phyloP scores from a whole-genome alignment of 768 basidiomycete genomes.

The Lentinula detonsa region DNA sequence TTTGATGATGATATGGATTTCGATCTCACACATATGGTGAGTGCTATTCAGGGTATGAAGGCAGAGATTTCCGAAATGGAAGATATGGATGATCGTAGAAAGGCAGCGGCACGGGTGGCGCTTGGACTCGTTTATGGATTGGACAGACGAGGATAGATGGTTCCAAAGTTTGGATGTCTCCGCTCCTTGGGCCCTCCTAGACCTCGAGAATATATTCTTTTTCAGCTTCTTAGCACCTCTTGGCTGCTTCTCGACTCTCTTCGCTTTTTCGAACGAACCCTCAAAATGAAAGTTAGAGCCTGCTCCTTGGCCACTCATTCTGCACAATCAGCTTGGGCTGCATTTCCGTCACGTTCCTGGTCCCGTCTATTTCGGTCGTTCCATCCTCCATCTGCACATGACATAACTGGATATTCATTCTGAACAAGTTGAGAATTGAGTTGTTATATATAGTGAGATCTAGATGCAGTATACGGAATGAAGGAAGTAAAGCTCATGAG shows the following conservation, averaged over 20 bases:
- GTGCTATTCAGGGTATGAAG: slow-evolving; percentile 62
- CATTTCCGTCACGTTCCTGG: neutral
- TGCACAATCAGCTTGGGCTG: neutral
- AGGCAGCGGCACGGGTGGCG: slow-evolving; percentile 67
- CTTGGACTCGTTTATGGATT: slow-evolving; percentile 70
- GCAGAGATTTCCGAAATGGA: slow-evolving; percentile 66
- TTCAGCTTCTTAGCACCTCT: neutral
- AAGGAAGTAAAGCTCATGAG: neutral
- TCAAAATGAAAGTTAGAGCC: neutral
- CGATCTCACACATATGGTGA: slow-evolving; percentile 57
- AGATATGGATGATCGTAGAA: slow-evolving; percentile 55
- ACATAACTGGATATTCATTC: neutral
- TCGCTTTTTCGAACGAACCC: neutral
- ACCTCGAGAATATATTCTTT: neutral
- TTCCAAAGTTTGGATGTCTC: neutral
- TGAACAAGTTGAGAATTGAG: neutral
- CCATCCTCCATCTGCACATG: neutral
- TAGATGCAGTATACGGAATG: neutral
- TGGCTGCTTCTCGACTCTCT: neutral
- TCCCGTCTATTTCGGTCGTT: neutral
- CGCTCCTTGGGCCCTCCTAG: neutral
- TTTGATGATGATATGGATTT: slow-evolving; percentile 41
- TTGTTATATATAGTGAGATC: neutral
- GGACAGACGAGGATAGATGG: slow-evolving; percentile 17
- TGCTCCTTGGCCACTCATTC: neutral